A percentile compares a stretch with the other conserved stretches of the same genome.
Conservation (phyloP, 768 basidiomycete genomes). For the Hysterangium stoloniferum region DNA sequence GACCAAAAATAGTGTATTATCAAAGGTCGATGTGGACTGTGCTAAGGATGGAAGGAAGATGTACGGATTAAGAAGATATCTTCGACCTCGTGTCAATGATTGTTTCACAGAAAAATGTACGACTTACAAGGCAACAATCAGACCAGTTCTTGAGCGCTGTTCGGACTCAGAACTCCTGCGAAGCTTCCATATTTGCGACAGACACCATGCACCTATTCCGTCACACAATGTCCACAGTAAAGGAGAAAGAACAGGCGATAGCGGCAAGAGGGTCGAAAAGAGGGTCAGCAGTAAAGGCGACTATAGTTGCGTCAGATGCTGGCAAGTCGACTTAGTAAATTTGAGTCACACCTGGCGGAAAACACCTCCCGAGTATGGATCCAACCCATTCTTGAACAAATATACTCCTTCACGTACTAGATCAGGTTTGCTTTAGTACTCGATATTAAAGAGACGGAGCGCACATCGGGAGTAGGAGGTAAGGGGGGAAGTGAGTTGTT, state of each 20-base stretch:
- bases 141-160: constrained; percentile 44
- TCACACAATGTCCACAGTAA: constrained; percentile 69
- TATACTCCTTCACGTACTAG: constrained; percentile 88
- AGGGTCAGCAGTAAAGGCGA: constrained; percentile 73
- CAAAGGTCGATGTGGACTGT: constrained; percentile 73
- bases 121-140: constrained; percentile 62
- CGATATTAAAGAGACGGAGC: constrained; percentile 19
- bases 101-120: neutral
- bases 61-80: constrained; percentile 90
- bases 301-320: constrained; percentile 31
- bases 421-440: constrained; percentile 13
- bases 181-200: constrained; percentile 60
- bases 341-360: constrained; percentile 68
- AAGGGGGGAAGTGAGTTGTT: constrained; percentile 73
- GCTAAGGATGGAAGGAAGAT: constrained; percentile 72
- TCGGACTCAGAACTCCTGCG: constrained; percentile 39
- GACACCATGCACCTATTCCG: constrained; percentile 54
- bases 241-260: constrained; percentile 38
- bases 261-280: constrained; percentile 65
- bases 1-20: constrained; percentile 64
- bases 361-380: constrained; percentile 82
- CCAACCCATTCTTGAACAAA: constrained; percentile 64
- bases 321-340: neutral
- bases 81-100: constrained; percentile 23
- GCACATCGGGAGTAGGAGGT: constrained; percentile 72